A percentile compares a stretch with the other conserved stretches of the same genome.
Conservation (phyloP, 306 rosid genomes). For the Vigna mungo region DNA sequence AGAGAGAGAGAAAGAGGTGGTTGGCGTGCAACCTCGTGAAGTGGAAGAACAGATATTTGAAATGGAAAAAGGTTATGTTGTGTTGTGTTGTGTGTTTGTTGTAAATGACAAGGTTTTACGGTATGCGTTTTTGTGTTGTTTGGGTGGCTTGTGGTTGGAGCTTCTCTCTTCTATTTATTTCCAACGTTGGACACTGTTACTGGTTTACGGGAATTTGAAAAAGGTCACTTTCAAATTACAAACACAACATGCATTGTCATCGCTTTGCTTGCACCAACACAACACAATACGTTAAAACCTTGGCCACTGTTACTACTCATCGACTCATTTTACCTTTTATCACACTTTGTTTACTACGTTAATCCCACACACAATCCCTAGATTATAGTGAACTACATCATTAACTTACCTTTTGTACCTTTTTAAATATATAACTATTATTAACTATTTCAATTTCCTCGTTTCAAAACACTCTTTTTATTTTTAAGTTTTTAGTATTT, state of each 20-base stretch:
- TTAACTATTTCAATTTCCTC: no score
- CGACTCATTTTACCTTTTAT: no score
- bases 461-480: no score
- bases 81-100: background rate
- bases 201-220: conserved; percentile 47
- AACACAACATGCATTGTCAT: background rate
- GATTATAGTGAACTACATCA: no score
- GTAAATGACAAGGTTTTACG: conserved; percentile 20
- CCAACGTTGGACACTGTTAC: conserved; percentile 32
- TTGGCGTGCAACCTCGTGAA: conserved; percentile 95
- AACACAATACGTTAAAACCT: background rate
- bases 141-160: conserved; percentile 10
- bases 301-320: background rate
- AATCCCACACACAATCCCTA: no score
- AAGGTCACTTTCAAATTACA: conserved; percentile 11
- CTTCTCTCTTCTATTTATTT: conserved; percentile 35
- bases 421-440: no score
- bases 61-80: conserved; percentile 68
- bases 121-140: background rate
- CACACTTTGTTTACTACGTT: no score
- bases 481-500: no score
- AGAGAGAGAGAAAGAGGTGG: background rate
- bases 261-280: background rate
- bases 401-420: no score
- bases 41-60: conserved; percentile 81